Base-by-base conservation (phyloP, 768 basidiomycete genomes). In the Gelatoporia subvermispora region DNA sequence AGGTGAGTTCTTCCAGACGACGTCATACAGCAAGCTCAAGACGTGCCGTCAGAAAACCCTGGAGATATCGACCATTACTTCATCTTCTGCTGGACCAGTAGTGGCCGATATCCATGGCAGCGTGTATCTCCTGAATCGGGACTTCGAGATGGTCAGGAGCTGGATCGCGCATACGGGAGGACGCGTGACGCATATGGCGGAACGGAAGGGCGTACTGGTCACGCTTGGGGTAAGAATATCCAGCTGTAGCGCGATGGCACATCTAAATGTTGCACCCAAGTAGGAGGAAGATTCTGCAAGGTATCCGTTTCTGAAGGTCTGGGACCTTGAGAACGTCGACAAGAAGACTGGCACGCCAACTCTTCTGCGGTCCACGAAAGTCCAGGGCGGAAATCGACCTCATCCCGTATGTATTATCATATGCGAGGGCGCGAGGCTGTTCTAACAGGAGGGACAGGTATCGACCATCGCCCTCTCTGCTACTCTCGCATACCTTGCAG, bases 21-120 rank as follows among this genome's bases (percentile, higher is more conserved):
- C 15, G 28, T 31, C 24, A 36, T 45, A 8, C 5, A 16, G n/a
- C 43, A 24, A 36, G 46, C 5, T 34, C 37, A 37, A 35, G 49
- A 20, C n/a, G 47, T 54, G 18, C 37, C 22, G 42, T 28, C 49
- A 86, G 77, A 74, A 72, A 48, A 73, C 87, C 1, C 69, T 77
- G 43, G 90, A 91, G 72, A 84, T 93, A 43, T 88, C 92, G 0
- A 76, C 80, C 1, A 71, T 87, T 23, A 64, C 77, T 0, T 73
- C 79, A 0, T 85, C 87, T 0, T 78, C 80, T 15, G 70, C 71
- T 43, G 88, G 88, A 4, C 67, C 88, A 0, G 69, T 93, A 10
- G 79, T 90, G 24, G 92, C 92, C 13, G 91, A 93, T 64, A 84
- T 90, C 22, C 86, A 93, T 64, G 92, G 91, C 10, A 85, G 81